Conservation (phyloP, 2,329 filamentous ascomycete genomes). For the Fusarium zealandicum region DNA sequence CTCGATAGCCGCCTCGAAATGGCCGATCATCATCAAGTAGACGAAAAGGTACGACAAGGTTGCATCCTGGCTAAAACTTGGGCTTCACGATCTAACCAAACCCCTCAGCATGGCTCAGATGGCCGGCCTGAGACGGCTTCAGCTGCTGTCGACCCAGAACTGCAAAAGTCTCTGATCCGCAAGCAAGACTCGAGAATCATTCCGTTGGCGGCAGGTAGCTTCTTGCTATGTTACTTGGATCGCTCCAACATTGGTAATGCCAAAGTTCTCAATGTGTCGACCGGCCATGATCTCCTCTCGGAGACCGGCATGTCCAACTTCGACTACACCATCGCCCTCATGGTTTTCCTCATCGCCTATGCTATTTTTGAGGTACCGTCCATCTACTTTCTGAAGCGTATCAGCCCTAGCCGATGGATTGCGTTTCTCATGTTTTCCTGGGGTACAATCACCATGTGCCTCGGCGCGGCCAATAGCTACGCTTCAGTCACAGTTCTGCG, state of each 20-base stretch:
- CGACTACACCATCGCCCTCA: conserved; percentile 65
- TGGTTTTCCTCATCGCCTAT: conserved; percentile 58
- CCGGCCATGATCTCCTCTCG: conserved; percentile 40
- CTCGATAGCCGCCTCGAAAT: conserved; percentile 7
- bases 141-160: conserved; percentile 9
- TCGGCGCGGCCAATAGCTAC: conserved; percentile 50
- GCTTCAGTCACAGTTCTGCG: conserved; percentile 40
- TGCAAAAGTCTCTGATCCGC: conserved; percentile 11
- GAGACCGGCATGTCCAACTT: conserved; percentile 56
- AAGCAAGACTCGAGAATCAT: conserved; percentile 36
- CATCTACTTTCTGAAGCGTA: conserved; percentile 54
- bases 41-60: conserved; percentile 19
- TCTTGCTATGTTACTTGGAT: conserved; percentile 57
- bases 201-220: conserved; percentile 33
- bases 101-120: conserved; percentile 13
- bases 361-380: conserved; percentile 57
- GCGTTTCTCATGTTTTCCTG: conserved; percentile 41
- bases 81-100: conserved; percentile 1
- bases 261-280: conserved; percentile 47
- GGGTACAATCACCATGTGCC: conserved; percentile 52
- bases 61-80: no score
- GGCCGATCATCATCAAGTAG: conserved; percentile 2
- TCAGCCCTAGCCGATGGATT: conserved; percentile 59
- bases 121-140: conserved; percentile 11
- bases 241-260: conserved; percentile 59